Percentiles rank a stretch among this genome's conserved stretches.
These are phyloP conservation scores for Colletotrichum orchidophilum DNA, from an alignment of 2,329 filamentous ascomycete genomes.

Conservation along the genomic window DNA sequence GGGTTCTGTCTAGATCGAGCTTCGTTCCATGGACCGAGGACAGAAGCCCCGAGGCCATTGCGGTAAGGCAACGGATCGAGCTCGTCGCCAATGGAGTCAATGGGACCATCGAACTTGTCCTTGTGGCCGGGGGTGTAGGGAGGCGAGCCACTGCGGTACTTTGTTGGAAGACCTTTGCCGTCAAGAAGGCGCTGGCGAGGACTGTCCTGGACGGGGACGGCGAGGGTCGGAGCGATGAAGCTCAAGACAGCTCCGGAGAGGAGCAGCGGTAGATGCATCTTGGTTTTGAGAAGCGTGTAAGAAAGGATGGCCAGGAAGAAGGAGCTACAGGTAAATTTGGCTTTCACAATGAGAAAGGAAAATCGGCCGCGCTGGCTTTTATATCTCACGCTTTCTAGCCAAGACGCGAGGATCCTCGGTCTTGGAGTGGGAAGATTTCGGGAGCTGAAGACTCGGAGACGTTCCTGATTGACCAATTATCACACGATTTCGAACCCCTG, in stretches of 20 bases:
- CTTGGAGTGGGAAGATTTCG: background rate
- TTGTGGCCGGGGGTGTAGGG: slow-evolving; percentile 69
- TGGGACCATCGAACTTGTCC: slow-evolving; percentile 69
- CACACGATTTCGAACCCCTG: background rate
- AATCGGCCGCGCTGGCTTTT: background rate
- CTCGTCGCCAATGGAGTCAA: slow-evolving; percentile 67
- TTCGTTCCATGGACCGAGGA: slow-evolving; percentile 76
- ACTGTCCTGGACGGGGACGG: slow-evolving; percentile 52
- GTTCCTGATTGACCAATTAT: slow-evolving; percentile 22
- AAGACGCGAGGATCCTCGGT: background rate
- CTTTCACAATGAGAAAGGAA: no score
- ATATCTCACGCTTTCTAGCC: background rate
- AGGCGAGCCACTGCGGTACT: slow-evolving; percentile 48
- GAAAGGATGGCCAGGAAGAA: background rate
- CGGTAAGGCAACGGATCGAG: slow-evolving; percentile 73
- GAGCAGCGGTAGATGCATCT: slow-evolving; percentile 18
- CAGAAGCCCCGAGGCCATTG: slow-evolving; percentile 71
- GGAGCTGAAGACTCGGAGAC: background rate
- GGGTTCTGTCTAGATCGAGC: slow-evolving; percentile 77
- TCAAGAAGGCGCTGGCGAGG: slow-evolving; percentile 65
- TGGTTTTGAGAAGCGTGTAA: background rate
- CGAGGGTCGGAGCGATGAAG: slow-evolving; percentile 7
- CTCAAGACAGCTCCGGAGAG: slow-evolving; percentile 12
- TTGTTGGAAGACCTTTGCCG: slow-evolving; percentile 55
- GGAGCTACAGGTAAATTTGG: background rate